phyloP scores from a whole-genome alignment of 2,329 filamentous ascomycete genomes.

The Aspergillus carbonarius region DNA sequence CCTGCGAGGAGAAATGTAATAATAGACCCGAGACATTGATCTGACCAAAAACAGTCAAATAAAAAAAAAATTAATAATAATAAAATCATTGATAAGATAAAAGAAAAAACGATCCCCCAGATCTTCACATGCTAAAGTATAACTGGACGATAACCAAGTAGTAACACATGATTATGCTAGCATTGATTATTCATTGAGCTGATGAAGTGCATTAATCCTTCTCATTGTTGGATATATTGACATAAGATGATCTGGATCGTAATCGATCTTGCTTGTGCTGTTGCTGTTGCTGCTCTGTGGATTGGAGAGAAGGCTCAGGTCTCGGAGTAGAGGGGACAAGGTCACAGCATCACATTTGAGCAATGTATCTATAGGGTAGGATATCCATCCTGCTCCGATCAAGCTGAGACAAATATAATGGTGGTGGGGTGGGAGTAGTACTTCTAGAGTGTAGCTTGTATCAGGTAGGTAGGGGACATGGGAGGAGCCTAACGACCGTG shows the following conservation, averaged over 20 bases:
- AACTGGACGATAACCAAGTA: background rate
- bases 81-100: background rate
- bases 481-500: too few relatives aligned
- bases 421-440: too few relatives aligned
- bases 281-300: background rate
- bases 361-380: background rate
- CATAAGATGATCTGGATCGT: too few relatives aligned
- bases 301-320: background rate
- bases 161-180: slow-evolving; percentile 7
- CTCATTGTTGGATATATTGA: too few relatives aligned
- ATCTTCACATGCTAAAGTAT: slow-evolving; percentile 11
- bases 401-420: background rate
- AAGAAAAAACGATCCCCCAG: background rate
- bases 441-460: too few relatives aligned
- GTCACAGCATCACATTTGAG: background rate
- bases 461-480: too few relatives aligned
- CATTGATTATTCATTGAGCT: background rate
- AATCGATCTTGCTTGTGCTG: background rate
- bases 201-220: too few relatives aligned
- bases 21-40: background rate
- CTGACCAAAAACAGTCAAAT: background rate
- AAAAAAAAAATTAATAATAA: background rate
- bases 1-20: background rate
- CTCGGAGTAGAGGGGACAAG: background rate
- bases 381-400: background rate